Base-by-base conservation (phyloP, 768 basidiomycete genomes). In the Rhizopogon roseolus region DNA sequence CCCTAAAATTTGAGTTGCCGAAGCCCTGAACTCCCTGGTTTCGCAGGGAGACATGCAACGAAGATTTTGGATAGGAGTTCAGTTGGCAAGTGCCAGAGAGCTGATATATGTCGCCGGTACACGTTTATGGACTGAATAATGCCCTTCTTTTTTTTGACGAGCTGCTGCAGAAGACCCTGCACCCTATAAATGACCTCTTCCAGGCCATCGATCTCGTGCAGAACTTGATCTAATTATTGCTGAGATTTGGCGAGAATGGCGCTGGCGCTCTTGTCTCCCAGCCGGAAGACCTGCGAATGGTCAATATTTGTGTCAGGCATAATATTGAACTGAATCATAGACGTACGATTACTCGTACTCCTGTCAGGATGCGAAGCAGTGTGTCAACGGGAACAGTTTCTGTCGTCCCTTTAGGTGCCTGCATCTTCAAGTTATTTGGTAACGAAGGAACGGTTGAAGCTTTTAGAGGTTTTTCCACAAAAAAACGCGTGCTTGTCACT, bases 31-130 rank as follows among this genome's bases (percentile, higher is more conserved):
- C 6, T 55, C 48, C 28, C 64, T 58, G 16, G 62, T 63, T 49
- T 70, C 5, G n/a, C n/a, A n/a, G 66, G 60, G n/a, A 73, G 59
- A 57, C 72, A 75, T 22, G 70, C 66, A 11, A 62, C 59, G 60
- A 81, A 81, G 36, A 82, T 76, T 60, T 79, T 74, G 36, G 73
- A 70, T 29, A 73, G 68, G 5, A 81, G 60, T 61, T 81, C 80
- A 2, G 71, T 43, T 6, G 80, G 80, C 8, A 81, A 63, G 13
- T 60, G 56, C 49, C 68, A 62, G 53, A 81, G 73, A 39, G 59
- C 56, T 10, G 64, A 64, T 27, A 61, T 28, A 1, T 65, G 57
- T 4, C 62, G 54, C 13, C 38, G 56, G 48, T 70, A 64, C 3
- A 36, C 44, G 3, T 56, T 42, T 50, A 65, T 57, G 14, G 61